Conservation (phyloP, 2,329 filamentous ascomycete genomes). For the Fonsecaea monophora region DNA sequence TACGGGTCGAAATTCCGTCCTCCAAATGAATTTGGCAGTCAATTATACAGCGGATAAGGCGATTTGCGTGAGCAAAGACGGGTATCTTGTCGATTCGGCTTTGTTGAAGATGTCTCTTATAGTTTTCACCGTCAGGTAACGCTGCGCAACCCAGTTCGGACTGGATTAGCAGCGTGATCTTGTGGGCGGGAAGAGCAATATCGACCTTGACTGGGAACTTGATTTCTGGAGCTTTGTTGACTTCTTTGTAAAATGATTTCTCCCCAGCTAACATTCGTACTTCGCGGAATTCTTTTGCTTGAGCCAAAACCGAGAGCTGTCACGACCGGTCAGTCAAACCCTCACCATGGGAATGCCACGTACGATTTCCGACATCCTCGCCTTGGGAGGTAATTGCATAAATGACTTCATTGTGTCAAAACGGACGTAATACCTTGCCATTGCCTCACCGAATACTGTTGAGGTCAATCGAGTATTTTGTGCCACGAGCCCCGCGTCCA, state of each 20-base stretch:
- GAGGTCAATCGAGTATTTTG: conserved; percentile 59
- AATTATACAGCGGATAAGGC: conserved; percentile 75
- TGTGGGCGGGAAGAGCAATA: conserved; percentile 71
- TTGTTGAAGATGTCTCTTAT: conserved; percentile 58
- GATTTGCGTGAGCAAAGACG: conserved; percentile 72
- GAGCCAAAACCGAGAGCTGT: conserved; percentile 70
- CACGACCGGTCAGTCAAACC: conserved; percentile 9
- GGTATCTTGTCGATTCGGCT: conserved; percentile 59
- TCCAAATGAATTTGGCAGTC: conserved; percentile 70
- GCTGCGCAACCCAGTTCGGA: conserved; percentile 72
- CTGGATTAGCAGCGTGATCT: conserved; percentile 79
- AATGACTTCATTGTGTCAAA: conserved; percentile 80
- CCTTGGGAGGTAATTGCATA: conserved; percentile 65
- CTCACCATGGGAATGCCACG: conserved; percentile 43
- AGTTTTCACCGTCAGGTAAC: conserved; percentile 64
- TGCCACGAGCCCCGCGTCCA: conserved; percentile 65
- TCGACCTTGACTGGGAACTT: conserved; percentile 74
- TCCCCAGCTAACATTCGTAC: conserved; percentile 74
- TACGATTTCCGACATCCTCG: conserved; percentile 72
- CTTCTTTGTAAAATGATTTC: conserved; percentile 70
- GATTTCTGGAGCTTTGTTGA: conserved; percentile 73
- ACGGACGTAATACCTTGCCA: conserved; percentile 81
- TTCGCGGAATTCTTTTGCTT: conserved; percentile 75
- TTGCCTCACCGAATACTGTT: conserved; percentile 77
- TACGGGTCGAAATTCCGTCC: conserved; percentile 72